Percentiles rank a stretch among this genome's conserved stretches.
phyloP scores from a whole-genome alignment of 169 alveolate genomes.

The Eimeria praecox region DNA sequence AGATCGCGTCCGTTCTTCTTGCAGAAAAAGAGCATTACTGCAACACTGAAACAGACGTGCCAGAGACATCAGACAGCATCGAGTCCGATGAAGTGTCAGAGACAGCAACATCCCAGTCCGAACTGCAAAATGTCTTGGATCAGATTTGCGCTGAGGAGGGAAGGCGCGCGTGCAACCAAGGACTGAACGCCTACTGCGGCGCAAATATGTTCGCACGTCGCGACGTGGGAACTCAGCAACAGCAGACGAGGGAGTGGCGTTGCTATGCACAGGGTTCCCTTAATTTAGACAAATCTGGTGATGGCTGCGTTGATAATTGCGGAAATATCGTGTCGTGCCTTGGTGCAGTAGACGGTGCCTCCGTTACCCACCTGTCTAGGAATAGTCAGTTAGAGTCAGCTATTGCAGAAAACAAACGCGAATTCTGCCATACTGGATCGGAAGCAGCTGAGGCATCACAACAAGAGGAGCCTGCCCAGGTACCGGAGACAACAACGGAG shows the following conservation, averaged over 20 bases:
- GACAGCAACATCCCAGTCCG: neutral
- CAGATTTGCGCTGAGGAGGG: constrained; percentile 11
- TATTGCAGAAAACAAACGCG: neutral
- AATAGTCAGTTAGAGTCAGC: neutral
- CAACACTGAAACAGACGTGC: neutral
- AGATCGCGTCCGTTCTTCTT: neutral
- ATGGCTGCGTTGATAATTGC: constrained; percentile 25
- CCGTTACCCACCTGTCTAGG: neutral
- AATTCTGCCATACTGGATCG: neutral
- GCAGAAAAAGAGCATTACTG: neutral
- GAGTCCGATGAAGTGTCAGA: neutral
- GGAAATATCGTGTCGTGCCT: neutral
- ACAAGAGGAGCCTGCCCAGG: neutral
- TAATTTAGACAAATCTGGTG: neutral
- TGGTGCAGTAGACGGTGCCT: neutral
- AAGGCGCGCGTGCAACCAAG: neutral
- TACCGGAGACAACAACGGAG: neutral
- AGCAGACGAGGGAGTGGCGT: constrained; percentile 16
- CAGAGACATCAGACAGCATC: neutral
- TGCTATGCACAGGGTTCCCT: constrained; percentile 6
- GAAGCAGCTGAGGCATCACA: neutral
- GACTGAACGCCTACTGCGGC: neutral
- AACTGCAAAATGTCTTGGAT: neutral
- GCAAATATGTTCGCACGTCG: neutral
- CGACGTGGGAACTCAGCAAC: neutral